Conservation (phyloP, 768 basidiomycete genomes). For the Kwoniella dendrophila region DNA sequence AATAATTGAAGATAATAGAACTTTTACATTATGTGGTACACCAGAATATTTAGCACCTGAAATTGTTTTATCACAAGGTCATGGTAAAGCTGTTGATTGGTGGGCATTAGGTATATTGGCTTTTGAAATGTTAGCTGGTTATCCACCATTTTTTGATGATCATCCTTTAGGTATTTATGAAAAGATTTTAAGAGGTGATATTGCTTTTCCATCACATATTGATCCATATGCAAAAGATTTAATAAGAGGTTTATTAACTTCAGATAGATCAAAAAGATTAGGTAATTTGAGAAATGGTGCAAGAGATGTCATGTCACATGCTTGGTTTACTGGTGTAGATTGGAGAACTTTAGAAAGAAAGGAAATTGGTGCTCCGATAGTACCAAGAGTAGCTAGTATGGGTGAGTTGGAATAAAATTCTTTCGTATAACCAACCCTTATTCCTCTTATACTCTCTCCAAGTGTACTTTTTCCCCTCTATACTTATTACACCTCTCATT, state of each 20-base stretch:
- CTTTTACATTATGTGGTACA: conserved; percentile 86
- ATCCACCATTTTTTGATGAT: conserved; percentile 97
- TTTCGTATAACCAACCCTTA: too few relatives aligned
- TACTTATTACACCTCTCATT: not conserved
- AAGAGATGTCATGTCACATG: conserved; percentile 84
- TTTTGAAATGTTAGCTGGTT: conserved; percentile 98
- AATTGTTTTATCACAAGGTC: conserved; percentile 95
- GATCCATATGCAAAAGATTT: conserved; percentile 87
- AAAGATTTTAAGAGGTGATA: conserved; percentile 84
- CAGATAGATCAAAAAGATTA: conserved; percentile 85
- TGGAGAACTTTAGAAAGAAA: conserved; percentile 54
- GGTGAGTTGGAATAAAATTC: conserved; percentile 36
- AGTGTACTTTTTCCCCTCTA: too few relatives aligned
- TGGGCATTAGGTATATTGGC: conserved; percentile 97
- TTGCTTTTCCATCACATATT: conserved; percentile 88
- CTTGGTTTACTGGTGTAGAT: conserved; percentile 70
- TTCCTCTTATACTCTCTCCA: too few relatives aligned
- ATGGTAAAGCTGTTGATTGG: conserved; percentile 98
- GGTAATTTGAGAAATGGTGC: conserved; percentile 93
- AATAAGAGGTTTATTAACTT: conserved; percentile 83
- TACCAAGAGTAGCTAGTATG: conserved; percentile 51
- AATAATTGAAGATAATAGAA: conserved; percentile 93
- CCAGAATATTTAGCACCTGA: conserved; percentile 87
- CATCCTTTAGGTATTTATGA: conserved; percentile 98
- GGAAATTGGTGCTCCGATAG: conserved; percentile 55